phyloP scores from a whole-genome alignment of 148 eudicot species.

The Simmondsia chinensis region DNA sequence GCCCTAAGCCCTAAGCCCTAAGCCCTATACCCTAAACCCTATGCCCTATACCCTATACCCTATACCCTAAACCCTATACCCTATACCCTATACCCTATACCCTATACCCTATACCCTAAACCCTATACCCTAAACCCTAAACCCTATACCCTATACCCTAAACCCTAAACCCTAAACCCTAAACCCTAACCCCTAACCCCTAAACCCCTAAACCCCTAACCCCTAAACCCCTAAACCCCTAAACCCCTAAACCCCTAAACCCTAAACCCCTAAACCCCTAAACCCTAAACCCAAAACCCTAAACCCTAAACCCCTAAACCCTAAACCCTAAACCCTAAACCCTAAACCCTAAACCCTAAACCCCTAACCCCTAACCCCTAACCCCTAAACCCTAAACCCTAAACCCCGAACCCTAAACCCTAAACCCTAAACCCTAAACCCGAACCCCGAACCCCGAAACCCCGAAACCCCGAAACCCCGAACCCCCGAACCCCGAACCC shows the following conservation, averaged over 20 bases:
- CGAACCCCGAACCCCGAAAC: conserved; percentile 4
- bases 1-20: conserved; percentile 4
- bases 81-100: conserved; percentile 5
- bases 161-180: not conserved
- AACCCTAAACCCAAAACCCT: no score
- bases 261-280: no score
- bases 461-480: conserved; percentile 4
- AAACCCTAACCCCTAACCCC: not conserved
- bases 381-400: conserved; percentile 8
- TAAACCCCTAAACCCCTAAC: no score
- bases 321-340: no score
- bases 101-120: conserved; percentile 7
- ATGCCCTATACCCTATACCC: conserved; percentile 4
- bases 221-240: no score
- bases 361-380: conserved; percentile 6
- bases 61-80: conserved; percentile 1
- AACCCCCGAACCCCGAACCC: conserved; percentile 4
- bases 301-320: no score
- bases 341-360: no score
- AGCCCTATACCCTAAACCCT: conserved; percentile 8
- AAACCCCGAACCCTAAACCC: conserved; percentile 8
- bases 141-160: not conserved
- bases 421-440: conserved; percentile 6
- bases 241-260: no score
- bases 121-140: conserved; percentile 2